These are phyloP conservation scores for Phialemonium atrogriseum DNA, from an alignment of 2,329 filamentous ascomycete genomes.

Conservation along the genomic window DNA sequence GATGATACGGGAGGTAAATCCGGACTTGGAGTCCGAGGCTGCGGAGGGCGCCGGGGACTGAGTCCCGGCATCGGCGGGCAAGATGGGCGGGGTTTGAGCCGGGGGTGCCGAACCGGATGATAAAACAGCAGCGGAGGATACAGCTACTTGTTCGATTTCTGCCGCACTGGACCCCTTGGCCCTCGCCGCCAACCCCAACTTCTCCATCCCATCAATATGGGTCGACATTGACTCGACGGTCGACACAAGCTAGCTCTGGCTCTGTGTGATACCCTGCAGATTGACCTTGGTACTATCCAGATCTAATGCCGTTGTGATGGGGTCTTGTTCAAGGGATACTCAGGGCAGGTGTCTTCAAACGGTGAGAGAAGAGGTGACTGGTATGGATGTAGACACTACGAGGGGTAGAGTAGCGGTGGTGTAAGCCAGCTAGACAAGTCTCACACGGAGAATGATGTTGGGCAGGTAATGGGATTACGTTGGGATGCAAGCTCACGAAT, in stretches of 20 bases:
- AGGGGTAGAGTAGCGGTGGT: too few species aligned
- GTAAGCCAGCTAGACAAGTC: too few species aligned
- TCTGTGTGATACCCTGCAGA: constrained; percentile 28
- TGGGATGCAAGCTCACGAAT: too few species aligned
- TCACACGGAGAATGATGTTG: too few species aligned
- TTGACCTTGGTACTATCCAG: constrained; percentile 25
- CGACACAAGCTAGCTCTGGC: constrained; percentile 30
- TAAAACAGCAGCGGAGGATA: background rate
- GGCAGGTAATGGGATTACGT: too few species aligned
- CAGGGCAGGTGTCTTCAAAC: too few species aligned
- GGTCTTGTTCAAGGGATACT: too few species aligned
- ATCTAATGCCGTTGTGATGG: constrained; percentile 14
- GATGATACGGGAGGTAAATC: constrained; percentile 45
- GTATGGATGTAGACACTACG: too few species aligned
- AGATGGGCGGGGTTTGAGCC: constrained; percentile 11
- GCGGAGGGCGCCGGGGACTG: constrained; percentile 14
- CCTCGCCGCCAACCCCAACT: too few species aligned
- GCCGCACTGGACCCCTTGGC: background rate
- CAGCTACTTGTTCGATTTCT: background rate
- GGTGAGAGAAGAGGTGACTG: too few species aligned
- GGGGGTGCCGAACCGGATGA: too few species aligned
- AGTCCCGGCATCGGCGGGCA: constrained; percentile 15
- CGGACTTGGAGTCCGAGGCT: constrained; percentile 29
- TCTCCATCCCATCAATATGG: constrained; percentile 16
- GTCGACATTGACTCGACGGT: constrained; percentile 31